Evolutionary conservation across 257 asterid species (phyloP).

Genomic region (Jacaranda mimosifolia): DNA sequence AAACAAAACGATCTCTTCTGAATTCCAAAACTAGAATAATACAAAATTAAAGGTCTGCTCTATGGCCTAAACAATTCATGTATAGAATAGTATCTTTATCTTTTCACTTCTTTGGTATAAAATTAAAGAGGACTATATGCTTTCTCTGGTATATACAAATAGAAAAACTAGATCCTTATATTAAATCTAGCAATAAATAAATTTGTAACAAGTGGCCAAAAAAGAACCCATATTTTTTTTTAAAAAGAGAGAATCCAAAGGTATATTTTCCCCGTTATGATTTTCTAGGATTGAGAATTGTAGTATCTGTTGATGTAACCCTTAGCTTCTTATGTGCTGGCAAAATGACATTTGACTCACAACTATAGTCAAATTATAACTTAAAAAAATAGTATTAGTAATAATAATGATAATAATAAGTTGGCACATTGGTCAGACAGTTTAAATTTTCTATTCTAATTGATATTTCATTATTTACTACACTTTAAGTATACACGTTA

Average conservation of each 20-base stretch:
- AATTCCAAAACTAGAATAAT: too few relatives aligned
- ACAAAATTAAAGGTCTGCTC: background rate
- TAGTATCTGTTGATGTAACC: conserved; percentile 34
- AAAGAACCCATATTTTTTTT: background rate
- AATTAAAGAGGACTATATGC: background rate
- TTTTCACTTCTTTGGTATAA: background rate
- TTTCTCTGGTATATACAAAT: background rate
- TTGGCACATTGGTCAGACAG: too few relatives aligned
- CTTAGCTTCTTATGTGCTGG: conserved; percentile 4
- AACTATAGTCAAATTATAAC: conserved; percentile 24
- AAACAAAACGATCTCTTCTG: background rate
- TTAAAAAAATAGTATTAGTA: background rate
- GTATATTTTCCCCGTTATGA: background rate
- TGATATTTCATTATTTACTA: conserved; percentile 7
- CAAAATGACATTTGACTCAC: conserved; percentile 24
- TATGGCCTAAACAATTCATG: conserved; percentile 5
- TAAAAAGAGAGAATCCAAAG: conserved; percentile 31
- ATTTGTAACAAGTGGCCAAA: conserved; percentile 7
- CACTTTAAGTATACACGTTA: too few relatives aligned
- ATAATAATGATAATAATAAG: background rate
- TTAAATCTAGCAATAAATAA: background rate
- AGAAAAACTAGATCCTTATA: background rate
- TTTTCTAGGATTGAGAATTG: background rate
- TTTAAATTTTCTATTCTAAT: background rate
- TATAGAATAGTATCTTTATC: background rate